Base-by-base conservation (phyloP, 1,284 basidiomycete genomes). In the Mycena sp. region DNA sequence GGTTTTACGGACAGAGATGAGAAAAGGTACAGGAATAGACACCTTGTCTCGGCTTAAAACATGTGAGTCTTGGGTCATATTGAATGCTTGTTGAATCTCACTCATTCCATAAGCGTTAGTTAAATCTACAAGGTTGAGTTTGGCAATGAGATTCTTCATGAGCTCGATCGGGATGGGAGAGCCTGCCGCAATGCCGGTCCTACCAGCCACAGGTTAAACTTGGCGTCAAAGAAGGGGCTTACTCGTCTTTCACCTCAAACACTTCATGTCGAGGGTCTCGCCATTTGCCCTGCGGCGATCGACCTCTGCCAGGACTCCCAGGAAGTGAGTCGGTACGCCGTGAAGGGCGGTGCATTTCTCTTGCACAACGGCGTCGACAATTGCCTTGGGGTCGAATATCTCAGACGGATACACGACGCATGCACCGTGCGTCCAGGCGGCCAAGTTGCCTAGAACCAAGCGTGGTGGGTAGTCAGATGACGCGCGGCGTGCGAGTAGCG, bases 101-200 rank as follows among this genome's bases (percentile, higher is more conserved):
- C 91, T 93, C 92, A 93, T 93, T 61, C 92, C 92, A 76, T 92
- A 94, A 16, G 85, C 91, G 58, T 87, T 89, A 0, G 93, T 94
- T 56, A 94, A 77, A 35, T 93, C 90, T 4, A 72, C 80, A 38
- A 95, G 73, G 69, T 91, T 88, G 49, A 94, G 70, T 66, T 87
- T 86, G 40, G 81, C 76, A 25, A 91, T 90, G 26, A 93, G 80
- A 46, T 81, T 82, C 66, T 81, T 86, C 92, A 94, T 94, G 55
- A 95, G 77, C 49, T 92, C 87, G 43, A 91, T 93, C 1, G 93
- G 93, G 21, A 94, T 81, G 0, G 92, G 84, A 0, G 90, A 89
- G 1, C 92, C 93, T 26, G 91, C 90, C 25, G 91, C 92, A 53
- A 94, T 91, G 0, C 93, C 93, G 14, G 92, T 94, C 89, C 58